phyloP scores from a whole-genome alignment of 768 basidiomycete genomes.

The Naematelia aurantialba region DNA sequence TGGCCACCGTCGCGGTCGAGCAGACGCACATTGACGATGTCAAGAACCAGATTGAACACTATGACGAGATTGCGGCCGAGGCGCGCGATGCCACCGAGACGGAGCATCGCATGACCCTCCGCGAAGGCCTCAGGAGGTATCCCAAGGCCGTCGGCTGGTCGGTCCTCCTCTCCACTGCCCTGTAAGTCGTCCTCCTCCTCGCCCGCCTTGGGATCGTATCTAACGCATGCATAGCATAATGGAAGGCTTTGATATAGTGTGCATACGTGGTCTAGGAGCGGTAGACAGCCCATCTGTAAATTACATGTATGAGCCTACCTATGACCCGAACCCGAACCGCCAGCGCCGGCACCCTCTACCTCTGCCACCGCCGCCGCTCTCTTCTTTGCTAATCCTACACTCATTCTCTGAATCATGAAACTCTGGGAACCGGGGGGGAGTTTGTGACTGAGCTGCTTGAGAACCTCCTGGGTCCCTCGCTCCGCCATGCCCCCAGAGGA shows the following conservation, averaged over 20 bases:
- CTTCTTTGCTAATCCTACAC: background rate
- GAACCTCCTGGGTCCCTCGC: background rate
- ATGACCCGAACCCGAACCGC: conserved; percentile 43
- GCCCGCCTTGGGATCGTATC: background rate
- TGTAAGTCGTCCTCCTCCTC: conserved; percentile 26
- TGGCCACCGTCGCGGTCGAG: background rate
- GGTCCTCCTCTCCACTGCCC: conserved; percentile 28
- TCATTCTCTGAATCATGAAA: background rate
- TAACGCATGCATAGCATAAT: conserved; percentile 19
- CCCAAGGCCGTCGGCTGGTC: conserved; percentile 46
- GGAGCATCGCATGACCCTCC: conserved; percentile 39
- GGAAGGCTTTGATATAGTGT: conserved; percentile 37
- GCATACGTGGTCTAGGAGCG: conserved; percentile 22
- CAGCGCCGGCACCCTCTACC: too few species aligned
- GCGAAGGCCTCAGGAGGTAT: conserved; percentile 41
- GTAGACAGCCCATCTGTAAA: conserved; percentile 28
- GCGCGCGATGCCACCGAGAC: conserved; percentile 8
- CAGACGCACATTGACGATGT: background rate
- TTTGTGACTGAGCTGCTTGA: background rate
- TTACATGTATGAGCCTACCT: conserved; percentile 23
- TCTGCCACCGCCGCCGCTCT: conserved; percentile 5
- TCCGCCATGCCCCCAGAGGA: background rate
- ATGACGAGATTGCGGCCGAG: background rate
- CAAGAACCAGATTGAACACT: background rate
- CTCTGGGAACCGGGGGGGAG: background rate